A percentile compares a stretch with the other conserved stretches of the same genome.
These are phyloP conservation scores for Atkinsonella hypoxylon DNA, from an alignment of 2,329 filamentous ascomycete species.

Conservation along the genomic window DNA sequence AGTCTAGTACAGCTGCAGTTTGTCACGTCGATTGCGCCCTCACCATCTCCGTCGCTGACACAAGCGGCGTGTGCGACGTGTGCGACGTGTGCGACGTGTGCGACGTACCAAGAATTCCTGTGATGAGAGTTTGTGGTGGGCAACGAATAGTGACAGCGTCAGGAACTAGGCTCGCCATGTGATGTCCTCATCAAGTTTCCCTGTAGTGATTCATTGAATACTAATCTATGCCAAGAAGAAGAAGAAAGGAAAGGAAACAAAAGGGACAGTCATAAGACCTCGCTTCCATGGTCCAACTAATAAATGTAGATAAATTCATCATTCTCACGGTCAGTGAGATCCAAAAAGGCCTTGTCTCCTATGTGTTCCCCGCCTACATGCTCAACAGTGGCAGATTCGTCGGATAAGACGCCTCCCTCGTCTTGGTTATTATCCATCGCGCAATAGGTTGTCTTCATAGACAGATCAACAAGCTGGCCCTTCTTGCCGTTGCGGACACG, in stretches of 20 bases:
- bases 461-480: constrained; percentile 45
- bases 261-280: neutral
- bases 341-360: constrained; percentile 41
- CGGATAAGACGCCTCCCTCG: constrained; percentile 9
- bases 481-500: constrained; percentile 48
- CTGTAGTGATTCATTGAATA: no score
- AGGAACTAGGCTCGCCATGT: no score
- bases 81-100: no score
- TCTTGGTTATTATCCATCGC: constrained; percentile 9
- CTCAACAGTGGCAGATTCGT: constrained; percentile 14
- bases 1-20: no score
- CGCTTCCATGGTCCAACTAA: constrained; percentile 14
- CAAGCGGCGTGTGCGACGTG: no score
- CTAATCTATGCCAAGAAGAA: no score
- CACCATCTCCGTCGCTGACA: no score
- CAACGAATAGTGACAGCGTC: no score
- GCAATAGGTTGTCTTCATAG: constrained; percentile 43
- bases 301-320: constrained; percentile 58
- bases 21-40: no score
- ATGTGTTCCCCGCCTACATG: constrained; percentile 13
- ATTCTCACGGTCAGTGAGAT: constrained; percentile 53
- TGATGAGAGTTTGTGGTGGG: no score
- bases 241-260: neutral
- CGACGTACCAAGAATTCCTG: no score
- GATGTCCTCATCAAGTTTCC: no score